Conservation (phyloP, 208 protist species). For the Trypanosoma melophagium region DNA sequence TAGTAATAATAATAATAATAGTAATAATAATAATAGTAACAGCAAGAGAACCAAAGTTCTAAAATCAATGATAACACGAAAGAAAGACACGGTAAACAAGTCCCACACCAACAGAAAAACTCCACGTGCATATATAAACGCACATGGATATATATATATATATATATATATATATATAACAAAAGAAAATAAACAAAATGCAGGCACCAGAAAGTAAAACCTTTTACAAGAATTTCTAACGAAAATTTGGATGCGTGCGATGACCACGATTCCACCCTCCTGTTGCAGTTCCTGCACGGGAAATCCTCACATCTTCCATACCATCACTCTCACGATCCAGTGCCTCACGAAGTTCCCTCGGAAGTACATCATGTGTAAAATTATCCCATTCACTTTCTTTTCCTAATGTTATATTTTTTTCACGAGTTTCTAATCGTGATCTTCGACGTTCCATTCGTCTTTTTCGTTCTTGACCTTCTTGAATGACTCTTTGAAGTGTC, state of each 20-base stretch:
- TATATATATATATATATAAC: not conserved
- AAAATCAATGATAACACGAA: no score
- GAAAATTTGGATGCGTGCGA: slow-evolving; percentile 73
- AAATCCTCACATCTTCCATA: slow-evolving; percentile 86
- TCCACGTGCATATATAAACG: not conserved
- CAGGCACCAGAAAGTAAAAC: not conserved
- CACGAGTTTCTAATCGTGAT: slow-evolving; percentile 33
- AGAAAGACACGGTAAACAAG: no score
- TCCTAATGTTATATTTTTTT: slow-evolving; percentile 46
- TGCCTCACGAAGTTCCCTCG: slow-evolving; percentile 80
- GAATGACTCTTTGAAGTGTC: slow-evolving; percentile 78
- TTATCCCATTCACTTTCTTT: slow-evolving; percentile 77
- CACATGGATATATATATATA: no score
- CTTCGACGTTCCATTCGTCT: slow-evolving; percentile 77
- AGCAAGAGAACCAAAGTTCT: no score
- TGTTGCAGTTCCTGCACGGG: slow-evolving; percentile 67
- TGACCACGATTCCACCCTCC: slow-evolving; percentile 75
- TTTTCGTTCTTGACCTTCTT: slow-evolving; percentile 83
- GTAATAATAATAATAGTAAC: no score
- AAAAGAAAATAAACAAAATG: slow-evolving; percentile 11
- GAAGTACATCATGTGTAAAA: slow-evolving; percentile 84
- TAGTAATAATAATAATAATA: no score
- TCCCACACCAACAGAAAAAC: not conserved
- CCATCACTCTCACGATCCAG: slow-evolving; percentile 85
- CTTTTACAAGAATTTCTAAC: slow-evolving; percentile 27